Conservation (phyloP, 495 filamentous ascomycete species). For the Aspergillus saccharolyticus region DNA sequence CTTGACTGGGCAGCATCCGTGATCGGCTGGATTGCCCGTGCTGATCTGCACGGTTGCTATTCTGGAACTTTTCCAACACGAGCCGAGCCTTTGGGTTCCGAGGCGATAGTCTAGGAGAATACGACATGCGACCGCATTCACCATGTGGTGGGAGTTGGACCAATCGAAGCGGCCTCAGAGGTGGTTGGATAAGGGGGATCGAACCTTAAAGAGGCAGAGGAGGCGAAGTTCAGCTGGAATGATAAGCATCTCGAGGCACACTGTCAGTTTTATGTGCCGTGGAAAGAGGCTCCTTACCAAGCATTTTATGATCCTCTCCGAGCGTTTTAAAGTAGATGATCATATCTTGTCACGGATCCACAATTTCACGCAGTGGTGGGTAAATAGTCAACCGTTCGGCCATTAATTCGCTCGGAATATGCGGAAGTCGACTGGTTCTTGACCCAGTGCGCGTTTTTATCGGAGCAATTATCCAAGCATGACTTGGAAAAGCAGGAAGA, state of each 20-base stretch:
- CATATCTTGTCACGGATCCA: constrained; percentile 2
- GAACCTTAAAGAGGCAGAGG: neutral
- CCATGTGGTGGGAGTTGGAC: neutral
- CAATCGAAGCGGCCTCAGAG: neutral
- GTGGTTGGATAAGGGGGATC: neutral
- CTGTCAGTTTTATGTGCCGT: neutral
- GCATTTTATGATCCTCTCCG: neutral
- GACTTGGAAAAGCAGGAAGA: neutral
- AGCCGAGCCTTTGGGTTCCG: too few relatives aligned
- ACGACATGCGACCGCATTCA: neutral
- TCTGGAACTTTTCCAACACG: neutral
- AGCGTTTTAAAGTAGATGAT: constrained; percentile 1
- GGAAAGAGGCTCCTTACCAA: neutral
- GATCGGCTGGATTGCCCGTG: neutral
- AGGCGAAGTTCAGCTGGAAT: neutral
- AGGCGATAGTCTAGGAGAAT: too few relatives aligned
- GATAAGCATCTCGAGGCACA: neutral
- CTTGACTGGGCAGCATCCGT: neutral
- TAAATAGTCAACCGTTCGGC: neutral
- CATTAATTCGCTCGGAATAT: neutral
- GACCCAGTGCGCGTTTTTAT: neutral
- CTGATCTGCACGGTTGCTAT: neutral
- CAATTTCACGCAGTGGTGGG: neutral
- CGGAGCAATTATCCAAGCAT: neutral
- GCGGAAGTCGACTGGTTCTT: neutral